Base-by-base conservation (phyloP, 345 rosid genomes). In the Pelargonium nanum region DNA sequence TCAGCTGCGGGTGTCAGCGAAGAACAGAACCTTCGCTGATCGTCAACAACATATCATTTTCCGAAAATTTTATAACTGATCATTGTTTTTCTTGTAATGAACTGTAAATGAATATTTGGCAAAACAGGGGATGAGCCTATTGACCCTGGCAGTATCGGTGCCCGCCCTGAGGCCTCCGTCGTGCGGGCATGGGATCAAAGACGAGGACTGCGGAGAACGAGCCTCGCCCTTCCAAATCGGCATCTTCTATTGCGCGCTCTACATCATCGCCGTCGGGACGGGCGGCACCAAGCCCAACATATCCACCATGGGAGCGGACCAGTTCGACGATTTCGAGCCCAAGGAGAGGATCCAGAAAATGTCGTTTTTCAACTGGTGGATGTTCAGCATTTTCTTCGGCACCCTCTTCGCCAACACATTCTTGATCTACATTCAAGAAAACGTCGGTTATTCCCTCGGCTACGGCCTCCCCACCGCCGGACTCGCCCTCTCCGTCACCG, bases 321-420 rank as follows among this genome's bases (percentile, higher is more conserved):
- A 79, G 19, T 82, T 82, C 5, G 84, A 82, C 65, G 82, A 79
- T 16, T 71, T 62, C 24, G 77, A 77, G 56, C 84, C 82, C 0
- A 77, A 67, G 32, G 87, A 82, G 70, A 73, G 72, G 69, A 5
- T 19, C 13, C 80, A 77, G 5, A 82, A 82, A 72, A 71, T 79
- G 19, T 79, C 87, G 0, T 79, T 79, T 72, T 82, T 82, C 52
- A 82, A 82, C 53, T 77, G 87, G 87, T 79, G 87, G 84, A 66
- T 79, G 78, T 77, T 75, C 26, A 73, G 77, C 70, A 73, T 77
- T 53, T 79, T 79, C 75, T 69, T 77, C 6, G 84, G 82, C 16
- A 69, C 80, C 28, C 77, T 82, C 8, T 77, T 82, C 67, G 73
- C 84, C 1, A 77, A 67, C 68, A 75, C 80, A 32, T 64, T 79